Base-by-base conservation (phyloP, 768 basidiomycete species). In the Crassisporium funariophilum region DNA sequence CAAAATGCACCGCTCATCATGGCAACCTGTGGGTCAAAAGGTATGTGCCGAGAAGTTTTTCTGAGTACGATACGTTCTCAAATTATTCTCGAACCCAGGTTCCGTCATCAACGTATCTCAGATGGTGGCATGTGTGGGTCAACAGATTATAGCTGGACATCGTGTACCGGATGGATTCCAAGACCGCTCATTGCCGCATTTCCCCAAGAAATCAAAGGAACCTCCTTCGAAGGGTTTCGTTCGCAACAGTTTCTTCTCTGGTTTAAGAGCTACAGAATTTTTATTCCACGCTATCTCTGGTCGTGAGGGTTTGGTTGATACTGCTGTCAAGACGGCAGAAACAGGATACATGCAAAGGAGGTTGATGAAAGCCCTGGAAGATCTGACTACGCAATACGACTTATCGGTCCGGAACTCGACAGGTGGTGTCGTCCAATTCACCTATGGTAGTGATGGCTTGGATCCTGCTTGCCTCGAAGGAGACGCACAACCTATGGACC, bases 81-180 rank as follows among this genome's bases (percentile, higher is more conserved):
- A 34, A 19, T 19, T 46, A 22, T 23, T 19, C 15, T 20, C 16
- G 12, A 34, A 23, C 17, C 10, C 46, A 72, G 95, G 97, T 66
- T 98, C 97, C 60, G 91, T 93, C 52, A 95, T 99, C 70, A 99
- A 99, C 68, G 97, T 99, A 45, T 95, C 93, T 17, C 97, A 99
- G 71, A 99, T 99, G 97, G 95, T 98, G 43, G 97, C 95, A 61
- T 98, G 95, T 81, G 97, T 99, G 56, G 97, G 97, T 4, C 97
- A 99, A 62, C 97, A 99, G 64, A 98, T 98, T 66, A 98, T 99
- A 52, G 84, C 93, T 15, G 97, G 97, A 5, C 88, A 91, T 70
- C 97, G 97, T 81, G 94, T 99, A 5, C 95, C 94, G 0, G 88
- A 98, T 76, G 97, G 95, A 22, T 99, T 99, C 74, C 95, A 98